These are phyloP conservation scores for Lasiodiplodia theobromae DNA, from an alignment of 2,329 filamentous ascomycete genomes.

Conservation along the genomic window DNA sequence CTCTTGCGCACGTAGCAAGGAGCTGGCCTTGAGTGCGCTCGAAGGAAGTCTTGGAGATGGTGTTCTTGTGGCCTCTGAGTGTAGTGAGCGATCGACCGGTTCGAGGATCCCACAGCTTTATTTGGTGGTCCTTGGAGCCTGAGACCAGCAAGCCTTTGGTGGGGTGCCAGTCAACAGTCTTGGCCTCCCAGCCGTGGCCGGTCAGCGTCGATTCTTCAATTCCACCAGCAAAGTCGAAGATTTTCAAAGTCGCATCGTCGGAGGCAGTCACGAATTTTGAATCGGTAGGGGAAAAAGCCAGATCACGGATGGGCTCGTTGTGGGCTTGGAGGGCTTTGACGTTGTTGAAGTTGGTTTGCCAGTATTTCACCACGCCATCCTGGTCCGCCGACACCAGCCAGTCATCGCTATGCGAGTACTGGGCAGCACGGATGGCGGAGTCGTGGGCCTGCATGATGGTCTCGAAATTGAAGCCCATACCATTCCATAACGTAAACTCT, in stretches of 20 bases:
- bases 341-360: slow-evolving; percentile 99
- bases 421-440: slow-evolving; percentile 79
- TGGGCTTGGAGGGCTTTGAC: slow-evolving; percentile 94
- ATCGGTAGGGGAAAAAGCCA: slow-evolving; percentile 93
- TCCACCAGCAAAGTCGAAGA: slow-evolving; percentile 93
- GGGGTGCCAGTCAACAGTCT: slow-evolving; percentile 97
- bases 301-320: slow-evolving; percentile 84
- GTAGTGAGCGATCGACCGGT: slow-evolving; percentile 90
- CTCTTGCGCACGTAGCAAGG: slow-evolving; percentile 89
- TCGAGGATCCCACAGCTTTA: slow-evolving; percentile 98
- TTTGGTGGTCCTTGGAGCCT: slow-evolving; percentile 94
- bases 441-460: slow-evolving; percentile 99
- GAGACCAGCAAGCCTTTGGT: slow-evolving; percentile 93
- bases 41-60: slow-evolving; percentile 90
- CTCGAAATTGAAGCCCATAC: slow-evolving; percentile 98
- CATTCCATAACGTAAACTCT: slow-evolving; percentile 98
- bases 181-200: slow-evolving; percentile 98
- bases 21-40: slow-evolving; percentile 84
- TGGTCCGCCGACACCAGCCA: slow-evolving; percentile 97
- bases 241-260: slow-evolving; percentile 91
- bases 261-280: slow-evolving; percentile 95
- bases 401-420: slow-evolving; percentile 94
- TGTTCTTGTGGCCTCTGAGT: slow-evolving; percentile 96
- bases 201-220: slow-evolving; percentile 82
- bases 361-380: slow-evolving; percentile 95